phyloP scores from a whole-genome alignment of 176 grass and related monocot species.

The Avena eriantha region DNA sequence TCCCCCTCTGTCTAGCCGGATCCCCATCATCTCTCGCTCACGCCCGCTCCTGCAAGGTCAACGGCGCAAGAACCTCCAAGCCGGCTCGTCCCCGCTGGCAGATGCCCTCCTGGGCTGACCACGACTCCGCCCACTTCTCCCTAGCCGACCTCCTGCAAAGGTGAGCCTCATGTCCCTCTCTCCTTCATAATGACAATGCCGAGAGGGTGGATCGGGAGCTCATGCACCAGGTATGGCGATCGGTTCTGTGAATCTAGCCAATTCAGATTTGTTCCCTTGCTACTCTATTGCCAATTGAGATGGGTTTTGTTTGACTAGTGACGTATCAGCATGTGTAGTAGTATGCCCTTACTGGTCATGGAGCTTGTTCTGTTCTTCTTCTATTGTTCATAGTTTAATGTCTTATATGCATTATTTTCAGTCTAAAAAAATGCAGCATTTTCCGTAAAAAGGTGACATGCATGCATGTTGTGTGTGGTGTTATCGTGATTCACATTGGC shows the following conservation, averaged over 20 bases:
- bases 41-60: no score
- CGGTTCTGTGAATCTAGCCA: not conserved
- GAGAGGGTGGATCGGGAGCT: slow-evolving; percentile 19
- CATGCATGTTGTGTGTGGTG: not conserved
- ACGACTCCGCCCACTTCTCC: no score
- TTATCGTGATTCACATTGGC: not conserved
- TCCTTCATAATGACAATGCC: no score
- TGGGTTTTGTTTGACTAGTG: slow-evolving; percentile 31
- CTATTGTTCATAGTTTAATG: not conserved
- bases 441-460: not conserved
- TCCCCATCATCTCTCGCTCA: no score
- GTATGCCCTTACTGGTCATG: not conserved
- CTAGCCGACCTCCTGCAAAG: no score
- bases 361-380: not conserved
- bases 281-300: not conserved
- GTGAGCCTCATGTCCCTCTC: no score
- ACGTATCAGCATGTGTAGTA: not conserved
- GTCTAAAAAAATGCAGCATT: no score
- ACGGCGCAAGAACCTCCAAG: no score
- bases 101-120: no score
- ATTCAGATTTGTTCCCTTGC: not conserved
- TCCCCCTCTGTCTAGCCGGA: no score
- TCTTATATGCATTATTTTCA: not conserved
- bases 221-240: slow-evolving; percentile 40
- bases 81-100: no score